Evolutionary conservation across 2,329 filamentous ascomycete genomes (phyloP), one percentile per base, ranked within the genome.

Genomic region (Epicoccum sorghinum): DNA sequence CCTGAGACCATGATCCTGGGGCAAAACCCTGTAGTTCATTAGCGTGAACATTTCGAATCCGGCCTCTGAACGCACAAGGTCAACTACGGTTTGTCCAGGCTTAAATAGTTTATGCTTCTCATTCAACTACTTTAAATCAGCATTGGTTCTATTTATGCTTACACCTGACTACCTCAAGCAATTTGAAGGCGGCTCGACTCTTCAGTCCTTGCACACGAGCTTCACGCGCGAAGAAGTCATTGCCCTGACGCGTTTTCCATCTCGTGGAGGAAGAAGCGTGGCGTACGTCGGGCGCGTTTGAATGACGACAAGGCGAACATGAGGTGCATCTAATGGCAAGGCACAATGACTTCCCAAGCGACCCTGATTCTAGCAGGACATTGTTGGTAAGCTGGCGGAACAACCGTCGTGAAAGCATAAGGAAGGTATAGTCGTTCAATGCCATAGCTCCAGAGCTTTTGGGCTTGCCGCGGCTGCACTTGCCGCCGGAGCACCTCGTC

Each of bases 101-200:
- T 82, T 86, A 76, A 99, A 97, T 18, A 99, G 76, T 45, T 80
- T 85, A 75, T 96, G 89, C 66, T 89, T 91, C 14, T 86, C 79
- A 77, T 98, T 89, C 76, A 99, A 90, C 89, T 93, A 59, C 4
- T 22, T 12, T 13, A 23, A 29, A 55, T 68, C 49, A 70, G 60
- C 47, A 58, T 47, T n/a, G 44, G 42, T 23, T 29, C 35, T 48
- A 36, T 23, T 18, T 10, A 22, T 9, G 8, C 25, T 4, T 7
- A 10, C n/a, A 27, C 37, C 23, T 3, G n/a, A 48, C 29, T 70
- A 91, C 91, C 81, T 97, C 90, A 14, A 97, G 77, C 8, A 99
- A 80, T 75, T 99, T 99, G 75, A 95, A 97, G 0, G 93, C 95
- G 24, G 95, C 95, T 58, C 95, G 86, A 66, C 91, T 96, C 76